Evolutionary conservation across 345 rosid species (phyloP), one percentile per base, ranked within the genome.

Genomic region (Mercurialis annua): DNA sequence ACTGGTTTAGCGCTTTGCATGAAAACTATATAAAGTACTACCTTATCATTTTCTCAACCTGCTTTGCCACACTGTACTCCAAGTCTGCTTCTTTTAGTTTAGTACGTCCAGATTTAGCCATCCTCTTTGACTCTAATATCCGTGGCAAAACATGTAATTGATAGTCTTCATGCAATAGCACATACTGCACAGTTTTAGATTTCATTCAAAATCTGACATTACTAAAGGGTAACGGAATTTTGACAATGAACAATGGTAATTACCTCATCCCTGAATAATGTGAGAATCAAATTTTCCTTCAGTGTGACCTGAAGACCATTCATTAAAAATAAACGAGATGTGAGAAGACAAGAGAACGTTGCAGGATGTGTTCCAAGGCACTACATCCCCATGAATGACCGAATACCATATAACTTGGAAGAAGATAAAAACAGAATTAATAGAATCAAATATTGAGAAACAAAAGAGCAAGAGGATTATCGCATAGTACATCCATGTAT

Each of bases 11-110:
- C 24, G 34, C 40, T 10, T 50, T 48, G 23, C 42, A 69, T 69
- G 17, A 60, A 50, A 26, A 34, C 8, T 9, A 53, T 29, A n/a
- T 10, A 20, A 42, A 62, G 21, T 18, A 29, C 42, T 81, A 89
- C 96, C 95, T 85, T 80, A 94, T 84, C 99, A 94, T 94, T 82
- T 87, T 92, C 85, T 91, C 97, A 71, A 94, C 99, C 81, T 94
- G 98, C 76, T 94, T 94, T 56, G 99, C 99, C 77, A 94, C 96
- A 73, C 96, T 92, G 80, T 94, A 94, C 70, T 92, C 98, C 68
- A 92, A 73, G 77, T 92, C 98, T 57, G 96, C 96, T 82, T 94
- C 99, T 75, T 87, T 94, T 79, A 86, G 95, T 76, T 89, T 94
- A 44, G 93, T 77, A 51, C 99, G 92, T 9, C 99, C 99, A 69